phyloP scores from a whole-genome alignment of 805 yeast genomes.

The Saccharomycopsis sp. region DNA sequence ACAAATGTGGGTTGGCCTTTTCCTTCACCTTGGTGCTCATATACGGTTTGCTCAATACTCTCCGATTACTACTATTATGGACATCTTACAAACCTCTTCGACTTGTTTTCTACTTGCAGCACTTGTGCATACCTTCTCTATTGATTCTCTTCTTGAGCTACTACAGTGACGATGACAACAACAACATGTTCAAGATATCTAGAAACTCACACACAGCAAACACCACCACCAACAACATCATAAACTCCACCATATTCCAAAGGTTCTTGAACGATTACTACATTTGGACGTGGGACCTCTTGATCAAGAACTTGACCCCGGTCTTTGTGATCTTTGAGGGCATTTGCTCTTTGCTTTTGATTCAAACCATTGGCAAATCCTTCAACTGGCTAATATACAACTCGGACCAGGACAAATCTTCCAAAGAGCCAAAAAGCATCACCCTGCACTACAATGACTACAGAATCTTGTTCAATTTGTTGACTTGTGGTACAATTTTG shows the following conservation, averaged over 20 bases:
- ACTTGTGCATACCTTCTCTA: constrained; percentile 71
- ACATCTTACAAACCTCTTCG: constrained; percentile 24
- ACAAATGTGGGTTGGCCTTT: constrained; percentile 79
- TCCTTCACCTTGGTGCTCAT: constrained; percentile 62
- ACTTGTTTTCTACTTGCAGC: constrained; percentile 69
- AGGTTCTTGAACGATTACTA: constrained; percentile 35
- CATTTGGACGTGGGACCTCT: constrained; percentile 49
- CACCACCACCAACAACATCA: constrained; percentile 8
- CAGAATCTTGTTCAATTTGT: constrained; percentile 68
- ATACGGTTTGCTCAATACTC: constrained; percentile 65
- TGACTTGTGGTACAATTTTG: constrained; percentile 64
- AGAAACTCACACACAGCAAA: constrained; percentile 7
- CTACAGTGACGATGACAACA: constrained; percentile 24
- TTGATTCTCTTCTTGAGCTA: constrained; percentile 58
- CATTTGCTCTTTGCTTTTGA: constrained; percentile 80
- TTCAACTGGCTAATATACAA: constrained; percentile 52
- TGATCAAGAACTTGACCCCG: constrained; percentile 77
- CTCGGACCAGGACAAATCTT: not conserved
- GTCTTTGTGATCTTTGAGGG: constrained; percentile 87
- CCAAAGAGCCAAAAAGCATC: constrained; percentile 6
- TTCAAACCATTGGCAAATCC: constrained; percentile 85
- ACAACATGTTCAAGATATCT: constrained; percentile 3
- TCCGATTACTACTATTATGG: constrained; percentile 41
- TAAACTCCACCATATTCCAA: constrained; percentile 7
- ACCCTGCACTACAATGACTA: constrained; percentile 49